A percentile compares a stretch with the other conserved stretches of the same genome.
Evolutionary conservation across 441 rosid genomes (phyloP).

Genomic region (Capsella rubella): DNA sequence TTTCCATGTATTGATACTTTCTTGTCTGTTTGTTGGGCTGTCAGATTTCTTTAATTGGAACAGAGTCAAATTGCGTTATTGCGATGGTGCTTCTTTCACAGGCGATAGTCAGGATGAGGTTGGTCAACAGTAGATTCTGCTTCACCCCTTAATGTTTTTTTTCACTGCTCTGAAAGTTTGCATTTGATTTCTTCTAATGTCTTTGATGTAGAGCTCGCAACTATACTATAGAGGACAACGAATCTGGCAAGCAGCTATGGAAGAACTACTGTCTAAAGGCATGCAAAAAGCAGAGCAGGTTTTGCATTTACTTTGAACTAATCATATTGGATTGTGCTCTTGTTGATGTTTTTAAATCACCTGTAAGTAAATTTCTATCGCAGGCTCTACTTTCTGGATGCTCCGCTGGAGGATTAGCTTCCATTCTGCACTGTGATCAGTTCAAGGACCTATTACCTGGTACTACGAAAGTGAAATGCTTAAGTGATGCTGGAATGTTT

Average conservation of each 20-base stretch:
- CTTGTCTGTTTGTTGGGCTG: neutral
- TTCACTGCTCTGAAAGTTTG: neutral
- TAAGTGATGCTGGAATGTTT: conserved; percentile 73
- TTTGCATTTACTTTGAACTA: neutral
- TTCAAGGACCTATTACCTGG: conserved; percentile 50
- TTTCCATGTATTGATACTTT: conserved; percentile 8
- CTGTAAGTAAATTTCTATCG: neutral
- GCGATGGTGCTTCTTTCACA: conserved; percentile 94
- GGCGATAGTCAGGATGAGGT: conserved; percentile 76
- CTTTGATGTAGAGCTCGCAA: conserved; percentile 44
- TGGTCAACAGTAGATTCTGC: conserved; percentile 13
- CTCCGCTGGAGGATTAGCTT: conserved; percentile 78
- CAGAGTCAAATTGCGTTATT: conserved; percentile 83
- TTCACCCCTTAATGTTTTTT: neutral
- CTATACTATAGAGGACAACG: conserved; percentile 64
- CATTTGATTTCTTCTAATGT: neutral
- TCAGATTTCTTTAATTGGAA: conserved; percentile 94
- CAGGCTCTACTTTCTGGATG: conserved; percentile 74
- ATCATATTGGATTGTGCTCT: neutral
- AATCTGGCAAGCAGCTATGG: conserved; percentile 64
- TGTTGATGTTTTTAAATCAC: neutral
- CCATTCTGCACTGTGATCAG: conserved; percentile 67
- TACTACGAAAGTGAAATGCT: conserved; percentile 59
- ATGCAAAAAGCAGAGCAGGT: conserved; percentile 63
- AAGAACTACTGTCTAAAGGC: conserved; percentile 51